phyloP scores from a whole-genome alignment of 768 basidiomycete species.

The Podaxis pistillaris region DNA sequence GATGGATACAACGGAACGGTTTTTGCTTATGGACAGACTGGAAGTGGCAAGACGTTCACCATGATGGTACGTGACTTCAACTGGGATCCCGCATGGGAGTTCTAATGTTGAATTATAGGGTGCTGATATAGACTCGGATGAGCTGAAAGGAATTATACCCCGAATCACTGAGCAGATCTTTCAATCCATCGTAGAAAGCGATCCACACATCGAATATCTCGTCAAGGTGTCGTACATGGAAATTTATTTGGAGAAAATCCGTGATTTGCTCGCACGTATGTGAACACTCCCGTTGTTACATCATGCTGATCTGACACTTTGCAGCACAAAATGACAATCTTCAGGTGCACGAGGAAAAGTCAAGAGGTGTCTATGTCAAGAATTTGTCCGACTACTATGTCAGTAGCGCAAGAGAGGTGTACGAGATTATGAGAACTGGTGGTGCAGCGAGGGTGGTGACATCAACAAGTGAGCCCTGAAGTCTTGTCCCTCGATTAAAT shows the following conservation, averaged over 20 bases:
- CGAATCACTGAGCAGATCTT: slow-evolving; percentile 99
- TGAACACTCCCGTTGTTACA: slow-evolving; percentile 17
- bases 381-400: slow-evolving; percentile 98
- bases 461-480: slow-evolving; percentile 74
- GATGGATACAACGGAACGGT: slow-evolving; percentile 98
- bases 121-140: slow-evolving; percentile 93
- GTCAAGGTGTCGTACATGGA: slow-evolving; percentile 99
- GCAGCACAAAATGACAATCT: slow-evolving; percentile 96
- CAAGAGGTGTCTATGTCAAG: slow-evolving; percentile 97
- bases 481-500: not conserved
- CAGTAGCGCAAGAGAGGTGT: slow-evolving; percentile 91
- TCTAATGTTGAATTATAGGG: slow-evolving; percentile 51
- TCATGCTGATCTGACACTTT: slow-evolving; percentile 14
- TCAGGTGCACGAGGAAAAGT: slow-evolving; percentile 98
- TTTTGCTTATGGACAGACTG: slow-evolving; percentile 86
- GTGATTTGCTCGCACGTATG: slow-evolving; percentile 94
- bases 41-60: slow-evolving; percentile 91
- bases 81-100: not conserved
- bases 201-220: slow-evolving; percentile 93
- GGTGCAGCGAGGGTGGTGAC: slow-evolving; percentile 89
- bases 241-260: slow-evolving; percentile 95
- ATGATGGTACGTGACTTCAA: slow-evolving; percentile 76
- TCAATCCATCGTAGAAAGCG: slow-evolving; percentile 94
- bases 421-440: slow-evolving; percentile 98
- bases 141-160: slow-evolving; percentile 94